Conservation (phyloP, 768 basidiomycete species). For the Serendipita sp. region DNA sequence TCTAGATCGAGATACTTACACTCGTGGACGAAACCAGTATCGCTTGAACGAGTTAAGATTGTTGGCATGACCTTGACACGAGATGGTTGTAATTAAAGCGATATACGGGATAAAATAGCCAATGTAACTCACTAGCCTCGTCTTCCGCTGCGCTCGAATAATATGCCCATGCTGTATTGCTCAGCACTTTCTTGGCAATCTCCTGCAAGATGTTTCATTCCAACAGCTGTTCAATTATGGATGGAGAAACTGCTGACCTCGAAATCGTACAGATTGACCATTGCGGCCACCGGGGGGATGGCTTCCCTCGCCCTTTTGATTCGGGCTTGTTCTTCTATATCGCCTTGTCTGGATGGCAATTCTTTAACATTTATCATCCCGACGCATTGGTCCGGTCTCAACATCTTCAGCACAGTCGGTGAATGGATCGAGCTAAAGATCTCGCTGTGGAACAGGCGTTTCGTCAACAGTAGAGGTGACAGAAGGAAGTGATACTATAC, state of each 20-base stretch:
- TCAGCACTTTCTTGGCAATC: constrained; percentile 55
- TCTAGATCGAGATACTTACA: constrained; percentile 17
- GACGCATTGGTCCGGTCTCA: constrained; percentile 54
- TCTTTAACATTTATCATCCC: constrained; percentile 36
- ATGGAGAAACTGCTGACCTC: constrained; percentile 34
- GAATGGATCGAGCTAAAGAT: constrained; percentile 76
- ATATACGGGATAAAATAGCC: background rate
- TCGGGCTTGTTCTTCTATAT: constrained; percentile 25
- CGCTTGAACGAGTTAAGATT: constrained; percentile 69
- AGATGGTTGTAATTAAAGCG: constrained; percentile 10
- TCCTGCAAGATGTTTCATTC: constrained; percentile 24
- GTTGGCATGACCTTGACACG: constrained; percentile 35
- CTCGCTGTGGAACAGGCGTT: constrained; percentile 22
- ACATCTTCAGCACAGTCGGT: constrained; percentile 56
- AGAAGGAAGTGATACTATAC: background rate
- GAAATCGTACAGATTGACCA: constrained; percentile 66
- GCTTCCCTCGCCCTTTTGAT: constrained; percentile 41
- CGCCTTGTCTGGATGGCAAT: constrained; percentile 23
- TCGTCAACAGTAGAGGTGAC: background rate
- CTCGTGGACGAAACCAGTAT: constrained; percentile 74
- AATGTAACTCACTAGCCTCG: constrained; percentile 43
- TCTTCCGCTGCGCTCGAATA: constrained; percentile 93
- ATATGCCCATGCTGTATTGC: constrained; percentile 64
- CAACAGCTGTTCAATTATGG: background rate
- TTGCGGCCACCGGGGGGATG: constrained; percentile 49